These are phyloP conservation scores for Verticillium nonalfalfae DNA, from an alignment of 2,329 filamentous ascomycete species.

Conservation along the genomic window DNA sequence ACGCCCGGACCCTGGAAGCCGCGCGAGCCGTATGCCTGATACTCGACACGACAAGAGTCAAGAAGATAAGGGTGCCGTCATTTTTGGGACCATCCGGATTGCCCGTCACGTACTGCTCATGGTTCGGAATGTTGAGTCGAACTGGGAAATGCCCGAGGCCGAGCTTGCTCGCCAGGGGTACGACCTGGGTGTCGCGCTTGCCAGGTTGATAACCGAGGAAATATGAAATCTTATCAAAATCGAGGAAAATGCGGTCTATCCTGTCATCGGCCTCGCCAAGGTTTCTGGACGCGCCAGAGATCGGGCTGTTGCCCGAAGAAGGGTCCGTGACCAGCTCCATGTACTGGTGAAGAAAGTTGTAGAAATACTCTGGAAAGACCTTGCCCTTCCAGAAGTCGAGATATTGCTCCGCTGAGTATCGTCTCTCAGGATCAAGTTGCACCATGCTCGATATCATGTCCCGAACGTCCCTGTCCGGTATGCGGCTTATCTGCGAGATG, in stretches of 20 bases:
- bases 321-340: slow-evolving; percentile 95
- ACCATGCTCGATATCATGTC: slow-evolving; percentile 96
- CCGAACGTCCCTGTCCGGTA: slow-evolving; percentile 79
- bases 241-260: slow-evolving; percentile 86
- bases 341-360: slow-evolving; percentile 94
- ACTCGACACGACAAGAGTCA: slow-evolving; percentile 83
- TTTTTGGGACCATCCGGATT: slow-evolving; percentile 60
- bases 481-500: slow-evolving; percentile 73
- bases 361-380: slow-evolving; percentile 94
- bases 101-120: slow-evolving; percentile 63
- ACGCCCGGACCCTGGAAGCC: slow-evolving; percentile 80
- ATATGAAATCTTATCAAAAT: slow-evolving; percentile 97
- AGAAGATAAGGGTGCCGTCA: slow-evolving; percentile 87
- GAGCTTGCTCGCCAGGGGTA: slow-evolving; percentile 37
- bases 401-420: slow-evolving; percentile 91
- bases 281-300: slow-evolving; percentile 63
- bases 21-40: slow-evolving; percentile 83
- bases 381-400: slow-evolving; percentile 83
- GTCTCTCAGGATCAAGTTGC: slow-evolving; percentile 81
- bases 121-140: slow-evolving; percentile 79
- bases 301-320: slow-evolving; percentile 67
- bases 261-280: slow-evolving; percentile 85
- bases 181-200: slow-evolving; percentile 20
- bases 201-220: slow-evolving; percentile 72
- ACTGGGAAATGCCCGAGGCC: slow-evolving; percentile 67